These are phyloP conservation scores for Coemansia sp. DNA, from an alignment of 192 early-diverging fungal genomes.

Conservation along the genomic window DNA sequence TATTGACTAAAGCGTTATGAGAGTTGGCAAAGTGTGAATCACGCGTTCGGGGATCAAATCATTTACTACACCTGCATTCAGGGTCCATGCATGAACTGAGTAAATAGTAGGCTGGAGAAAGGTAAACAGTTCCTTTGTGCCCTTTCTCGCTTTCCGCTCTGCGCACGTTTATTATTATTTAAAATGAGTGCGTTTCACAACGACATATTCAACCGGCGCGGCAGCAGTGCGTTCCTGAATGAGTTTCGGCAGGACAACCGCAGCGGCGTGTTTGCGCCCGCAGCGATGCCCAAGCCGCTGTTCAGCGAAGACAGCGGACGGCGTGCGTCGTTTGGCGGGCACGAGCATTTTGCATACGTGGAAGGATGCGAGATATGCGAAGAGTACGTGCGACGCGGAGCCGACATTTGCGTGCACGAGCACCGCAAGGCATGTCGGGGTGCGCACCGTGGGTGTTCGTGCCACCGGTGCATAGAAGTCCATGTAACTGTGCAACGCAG, in stretches of 20 bases:
- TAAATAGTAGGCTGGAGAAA: neutral
- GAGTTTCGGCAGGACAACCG: constrained; percentile 36
- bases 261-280: constrained; percentile 35
- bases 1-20: no score
- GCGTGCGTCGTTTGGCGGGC: constrained; percentile 17
- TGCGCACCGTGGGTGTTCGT: constrained; percentile 27
- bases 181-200: constrained; percentile 50
- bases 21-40: no score
- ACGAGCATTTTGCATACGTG: constrained; percentile 41
- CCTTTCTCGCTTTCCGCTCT: neutral
- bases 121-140: neutral
- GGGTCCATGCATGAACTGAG: neutral
- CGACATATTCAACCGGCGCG: constrained; percentile 42
- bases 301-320: constrained; percentile 21
- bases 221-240: constrained; percentile 20
- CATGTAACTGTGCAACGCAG: constrained; percentile 10
- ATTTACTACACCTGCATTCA: neutral
- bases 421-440: constrained; percentile 38
- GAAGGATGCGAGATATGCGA: constrained; percentile 47
- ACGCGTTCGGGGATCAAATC: neutral
- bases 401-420: constrained; percentile 38
- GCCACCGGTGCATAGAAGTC: constrained; percentile 21
- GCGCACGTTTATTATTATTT: constrained; percentile 1
- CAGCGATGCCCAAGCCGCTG: constrained; percentile 43
- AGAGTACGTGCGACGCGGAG: constrained; percentile 32